Evolutionary conservation across 2,329 filamentous ascomycete genomes (phyloP), one percentile per base, ranked within the genome.

Genomic region (Cercospora citrullina): DNA sequence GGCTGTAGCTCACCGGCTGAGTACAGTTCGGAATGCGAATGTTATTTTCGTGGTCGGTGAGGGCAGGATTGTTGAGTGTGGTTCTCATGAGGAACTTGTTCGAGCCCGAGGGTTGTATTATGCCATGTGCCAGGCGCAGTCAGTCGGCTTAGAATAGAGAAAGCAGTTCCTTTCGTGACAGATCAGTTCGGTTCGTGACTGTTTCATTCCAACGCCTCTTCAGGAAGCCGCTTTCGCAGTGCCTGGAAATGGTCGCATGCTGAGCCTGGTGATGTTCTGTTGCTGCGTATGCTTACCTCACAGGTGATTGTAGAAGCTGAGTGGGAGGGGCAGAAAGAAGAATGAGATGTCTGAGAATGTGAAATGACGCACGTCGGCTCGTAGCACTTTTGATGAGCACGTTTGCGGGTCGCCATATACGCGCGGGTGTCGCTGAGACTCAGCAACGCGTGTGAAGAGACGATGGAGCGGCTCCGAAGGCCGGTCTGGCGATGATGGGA

Each of bases 1-100:
- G 9, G 79, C 78, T 1, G 77, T 82, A 2, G 80, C 80, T 4
- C 80, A 81, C 74, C 74, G 79, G 2, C 71, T 81, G 16, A 75
- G 74, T 6, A 81, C 79, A 2, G 73, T 81, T 7, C 72, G 74
- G 23, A 69, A 78, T 51, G 78, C 78, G 0, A 76, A 80, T 68
- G 60, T 73, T 1, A 81, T 82, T 8, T 80, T 77, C 65, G 80
- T 82, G 3, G 68, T 81, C 64, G 36, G 76, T 9, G 72, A 77
- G 26, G 80, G 80, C 0, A 75, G 68, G 53, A 75, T 82, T 28
- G 76, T 75, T 7, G 80, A 81, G 69, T 33, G 30, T 10, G 80
- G 80, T 0, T 76, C 73, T 1, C 82, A 83, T 72, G 72, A 74
- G 36, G 76, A 81, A 65, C 68, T 83, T 53, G 68, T 79, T 42